Evolutionary conservation across 2,329 filamentous ascomycete genomes (phyloP), one percentile per base, ranked within the genome.

Genomic region (Xylaria sp.): DNA sequence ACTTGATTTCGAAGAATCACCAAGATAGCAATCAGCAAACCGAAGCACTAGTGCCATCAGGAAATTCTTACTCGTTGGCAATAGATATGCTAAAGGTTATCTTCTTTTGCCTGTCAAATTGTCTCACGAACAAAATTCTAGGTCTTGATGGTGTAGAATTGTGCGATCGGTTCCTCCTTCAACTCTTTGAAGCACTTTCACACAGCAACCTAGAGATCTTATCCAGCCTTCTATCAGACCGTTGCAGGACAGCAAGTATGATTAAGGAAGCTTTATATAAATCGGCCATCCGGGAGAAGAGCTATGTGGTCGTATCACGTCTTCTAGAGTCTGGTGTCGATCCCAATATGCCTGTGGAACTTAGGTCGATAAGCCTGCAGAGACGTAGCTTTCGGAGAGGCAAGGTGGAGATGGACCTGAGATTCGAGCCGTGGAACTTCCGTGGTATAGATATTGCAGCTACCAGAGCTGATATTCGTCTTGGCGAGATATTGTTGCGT

Each of bases 81-180:
- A 47, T 38, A 3, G 36, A 44, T 17, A 55, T 60, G 2, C 22
- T 65, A 1, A 60, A 47, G 17, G 31, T 49, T 6, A 44, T 65
- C 4, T 62, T 66, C 7, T 66, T 51, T 10, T 51, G 22, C 1
- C 25, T 66, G 1, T 62, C 63, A 36, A 66, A 66, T 38, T n/a
- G n/a, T n/a, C n/a, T n/a, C n/a, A n/a, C n/a, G n/a, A n/a, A n/a
- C n/a, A n/a, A n/a, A n/a, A n/a, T n/a, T n/a, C n/a, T n/a, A n/a
- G n/a, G n/a, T n/a, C n/a, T n/a, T n/a, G n/a, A n/a, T n/a, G n/a
- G 58, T 27, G 9, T n/a, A 6, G 1, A 9, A 31, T n/a, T 22
- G 31, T 6, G n/a, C 10, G 47, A 50, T 31, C 25, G n/a, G 15
- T 31, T 50, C 25, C 4, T 31, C 5, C 29, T 51, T n/a, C 29